Conservation (phyloP, 768 basidiomycete genomes). For the Lactarius hengduanensis region DNA sequence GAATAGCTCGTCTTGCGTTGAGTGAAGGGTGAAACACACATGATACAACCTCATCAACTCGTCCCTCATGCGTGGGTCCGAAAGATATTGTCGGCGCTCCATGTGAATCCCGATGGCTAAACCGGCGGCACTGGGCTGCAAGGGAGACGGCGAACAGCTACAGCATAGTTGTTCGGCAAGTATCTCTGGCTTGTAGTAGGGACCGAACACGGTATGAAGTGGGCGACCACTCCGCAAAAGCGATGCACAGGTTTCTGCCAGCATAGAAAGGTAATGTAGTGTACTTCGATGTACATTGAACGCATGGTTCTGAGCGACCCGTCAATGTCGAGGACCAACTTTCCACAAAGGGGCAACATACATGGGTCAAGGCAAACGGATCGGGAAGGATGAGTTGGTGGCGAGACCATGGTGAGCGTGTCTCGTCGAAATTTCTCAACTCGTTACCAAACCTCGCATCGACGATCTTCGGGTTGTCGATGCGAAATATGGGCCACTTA, state of each 20-base stretch:
- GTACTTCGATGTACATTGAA: conserved; percentile 25
- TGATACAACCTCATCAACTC: conserved; percentile 18
- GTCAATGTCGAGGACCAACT: neutral
- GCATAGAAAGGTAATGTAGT: conserved; percentile 18
- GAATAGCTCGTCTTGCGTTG: no score
- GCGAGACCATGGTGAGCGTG: conserved; percentile 19
- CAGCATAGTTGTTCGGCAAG: conserved; percentile 11
- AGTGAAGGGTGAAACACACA: conserved; percentile 2
- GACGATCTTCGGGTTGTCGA: conserved; percentile 9
- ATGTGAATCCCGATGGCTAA: conserved; percentile 3
- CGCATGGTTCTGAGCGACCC: conserved; percentile 24
- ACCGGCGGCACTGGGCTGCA: neutral
- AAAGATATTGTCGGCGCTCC: conserved; percentile 7
- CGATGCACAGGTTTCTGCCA: conserved; percentile 20
- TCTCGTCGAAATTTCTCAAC: conserved; percentile 13
- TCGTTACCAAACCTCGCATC: conserved; percentile 7
- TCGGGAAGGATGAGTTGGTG: conserved; percentile 29
- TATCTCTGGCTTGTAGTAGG: conserved; percentile 17
- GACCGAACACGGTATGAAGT: conserved; percentile 23
- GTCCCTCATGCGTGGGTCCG: conserved; percentile 2
- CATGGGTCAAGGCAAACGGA: conserved; percentile 26
- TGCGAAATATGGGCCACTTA: conserved; percentile 19
- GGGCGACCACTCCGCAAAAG: conserved; percentile 15
- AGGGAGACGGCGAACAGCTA: conserved; percentile 3
- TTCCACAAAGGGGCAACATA: neutral